A percentile compares a stretch with the other conserved stretches of the same genome.
phyloP scores from a whole-genome alignment of 345 rosid species.

The Camelina hispida region DNA sequence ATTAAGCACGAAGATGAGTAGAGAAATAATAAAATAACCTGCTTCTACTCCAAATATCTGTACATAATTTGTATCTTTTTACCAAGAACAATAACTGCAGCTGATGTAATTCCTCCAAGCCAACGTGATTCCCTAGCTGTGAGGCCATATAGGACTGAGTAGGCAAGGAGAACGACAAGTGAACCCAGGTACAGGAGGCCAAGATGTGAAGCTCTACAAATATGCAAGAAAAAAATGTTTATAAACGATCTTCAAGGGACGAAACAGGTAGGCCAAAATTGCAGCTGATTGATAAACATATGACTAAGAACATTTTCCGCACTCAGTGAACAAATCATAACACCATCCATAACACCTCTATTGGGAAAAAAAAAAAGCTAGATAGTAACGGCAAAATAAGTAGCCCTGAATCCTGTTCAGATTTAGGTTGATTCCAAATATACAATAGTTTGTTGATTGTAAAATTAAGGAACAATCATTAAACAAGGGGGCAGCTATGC shows the following conservation, averaged over 20 bases:
- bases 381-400: not conserved
- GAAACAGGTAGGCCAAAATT: constrained; percentile 1
- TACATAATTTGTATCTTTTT: constrained; percentile 35
- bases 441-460: constrained; percentile 19
- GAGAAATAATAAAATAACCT: constrained; percentile 19
- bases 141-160: constrained; percentile 89
- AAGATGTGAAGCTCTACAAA: constrained; percentile 92
- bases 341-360: constrained; percentile 3
- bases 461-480: constrained; percentile 29
- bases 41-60: constrained; percentile 26
- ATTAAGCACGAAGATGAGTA: constrained; percentile 32
- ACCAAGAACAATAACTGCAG: constrained; percentile 97
- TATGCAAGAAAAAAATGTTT: constrained; percentile 13
- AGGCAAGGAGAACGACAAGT: constrained; percentile 83
- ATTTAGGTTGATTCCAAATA: constrained; percentile 21
- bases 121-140: constrained; percentile 92
- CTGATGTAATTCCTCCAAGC: constrained; percentile 98
- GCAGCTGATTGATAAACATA: constrained; percentile 23
- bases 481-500: constrained; percentile 19
- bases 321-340: constrained; percentile 8
- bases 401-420: constrained; percentile 11
- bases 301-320: constrained; percentile 8
- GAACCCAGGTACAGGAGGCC: constrained; percentile 90
- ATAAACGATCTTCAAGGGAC: constrained; percentile 5
- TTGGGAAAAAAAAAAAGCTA: not conserved